Conservation (phyloP, 2,329 filamentous ascomycete species). For the Ilyonectria destructans region DNA sequence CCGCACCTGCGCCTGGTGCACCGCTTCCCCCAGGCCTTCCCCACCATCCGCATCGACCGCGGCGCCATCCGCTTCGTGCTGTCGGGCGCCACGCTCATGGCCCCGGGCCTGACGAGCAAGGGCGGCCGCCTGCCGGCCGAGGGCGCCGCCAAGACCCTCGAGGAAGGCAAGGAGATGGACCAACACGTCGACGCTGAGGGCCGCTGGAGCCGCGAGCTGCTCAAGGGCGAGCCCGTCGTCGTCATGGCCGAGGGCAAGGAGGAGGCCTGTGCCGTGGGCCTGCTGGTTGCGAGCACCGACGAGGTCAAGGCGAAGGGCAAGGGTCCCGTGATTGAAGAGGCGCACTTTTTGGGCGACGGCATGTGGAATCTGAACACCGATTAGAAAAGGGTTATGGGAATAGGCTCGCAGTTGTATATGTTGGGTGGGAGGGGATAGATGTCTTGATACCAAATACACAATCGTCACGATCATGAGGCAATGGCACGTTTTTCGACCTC, state of each 20-base stretch:
- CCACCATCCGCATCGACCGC: slow-evolving; percentile 90
- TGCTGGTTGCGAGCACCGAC: slow-evolving; percentile 86
- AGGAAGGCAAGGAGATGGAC: slow-evolving; percentile 62
- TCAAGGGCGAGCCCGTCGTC: slow-evolving; percentile 87
- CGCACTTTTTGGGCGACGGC: slow-evolving; percentile 94
- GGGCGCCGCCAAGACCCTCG: slow-evolving; percentile 52
- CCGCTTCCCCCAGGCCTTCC: slow-evolving; percentile 88
- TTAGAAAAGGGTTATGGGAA: slow-evolving; percentile 46
- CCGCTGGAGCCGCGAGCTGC: slow-evolving; percentile 77
- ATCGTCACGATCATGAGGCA: slow-evolving; percentile 18
- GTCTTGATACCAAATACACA: slow-evolving; percentile 32
- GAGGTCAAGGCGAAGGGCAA: slow-evolving; percentile 97
- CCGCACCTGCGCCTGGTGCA: slow-evolving; percentile 94
- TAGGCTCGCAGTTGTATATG: slow-evolving; percentile 11
- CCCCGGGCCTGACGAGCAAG: slow-evolving; percentile 87
- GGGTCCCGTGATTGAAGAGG: slow-evolving; percentile 93
- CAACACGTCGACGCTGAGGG: slow-evolving; percentile 65
- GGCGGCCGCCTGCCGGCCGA: slow-evolving; percentile 84
- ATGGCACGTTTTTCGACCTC: not conserved
- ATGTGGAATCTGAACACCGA: slow-evolving; percentile 82
- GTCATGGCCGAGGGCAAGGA: slow-evolving; percentile 95
- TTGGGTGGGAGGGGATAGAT: slow-evolving; percentile 4
- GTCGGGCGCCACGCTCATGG: slow-evolving; percentile 95
- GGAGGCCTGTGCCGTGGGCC: slow-evolving; percentile 89
- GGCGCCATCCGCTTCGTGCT: slow-evolving; percentile 98